These are phyloP conservation scores for Zygosaccharomyces kombuchaensis DNA, from an alignment of 805 yeast genomes.

Conservation along the genomic window DNA sequence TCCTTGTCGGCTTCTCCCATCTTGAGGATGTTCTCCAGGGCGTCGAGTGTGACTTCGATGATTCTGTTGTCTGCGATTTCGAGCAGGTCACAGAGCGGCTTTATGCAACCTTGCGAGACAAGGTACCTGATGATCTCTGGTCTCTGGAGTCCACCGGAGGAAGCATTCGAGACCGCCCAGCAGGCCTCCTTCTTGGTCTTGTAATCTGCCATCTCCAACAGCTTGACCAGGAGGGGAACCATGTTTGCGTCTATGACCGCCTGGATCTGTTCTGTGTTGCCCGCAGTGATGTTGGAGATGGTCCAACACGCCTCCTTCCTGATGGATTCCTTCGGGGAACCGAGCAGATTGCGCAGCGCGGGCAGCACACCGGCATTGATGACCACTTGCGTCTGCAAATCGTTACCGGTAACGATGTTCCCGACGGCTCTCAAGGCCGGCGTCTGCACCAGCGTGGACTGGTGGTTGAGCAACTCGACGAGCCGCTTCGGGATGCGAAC, in stretches of 20 bases:
- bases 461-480: slow-evolving; percentile 84
- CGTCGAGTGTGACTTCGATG: slow-evolving; percentile 92
- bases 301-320: slow-evolving; percentile 99
- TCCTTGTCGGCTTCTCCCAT: slow-evolving; percentile 94
- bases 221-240: slow-evolving; percentile 83
- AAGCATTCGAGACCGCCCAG: slow-evolving; percentile 98
- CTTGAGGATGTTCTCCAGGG: slow-evolving; percentile 86
- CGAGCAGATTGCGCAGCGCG: slow-evolving; percentile 74
- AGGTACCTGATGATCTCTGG: slow-evolving; percentile 93
- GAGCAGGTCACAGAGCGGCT: slow-evolving; percentile 91
- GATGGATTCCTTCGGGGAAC: slow-evolving; percentile 84
- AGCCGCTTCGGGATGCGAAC: slow-evolving; percentile 92
- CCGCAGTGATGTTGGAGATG: slow-evolving; percentile 95
- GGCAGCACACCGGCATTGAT: slow-evolving; percentile 89
- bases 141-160: slow-evolving; percentile 86
- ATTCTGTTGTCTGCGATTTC: slow-evolving; percentile 85
- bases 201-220: slow-evolving; percentile 80
- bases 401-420: slow-evolving; percentile 96
- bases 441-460: slow-evolving; percentile 83
- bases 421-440: slow-evolving; percentile 98
- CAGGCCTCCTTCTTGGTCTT: slow-evolving; percentile 98
- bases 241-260: slow-evolving; percentile 93
- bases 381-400: slow-evolving; percentile 89
- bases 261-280: slow-evolving; percentile 91
- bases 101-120: slow-evolving; percentile 93